Evolutionary conservation across 106 monocot genomes (phyloP), one percentile per base, ranked within the genome.

Genomic region (Iris macrosiphon): DNA sequence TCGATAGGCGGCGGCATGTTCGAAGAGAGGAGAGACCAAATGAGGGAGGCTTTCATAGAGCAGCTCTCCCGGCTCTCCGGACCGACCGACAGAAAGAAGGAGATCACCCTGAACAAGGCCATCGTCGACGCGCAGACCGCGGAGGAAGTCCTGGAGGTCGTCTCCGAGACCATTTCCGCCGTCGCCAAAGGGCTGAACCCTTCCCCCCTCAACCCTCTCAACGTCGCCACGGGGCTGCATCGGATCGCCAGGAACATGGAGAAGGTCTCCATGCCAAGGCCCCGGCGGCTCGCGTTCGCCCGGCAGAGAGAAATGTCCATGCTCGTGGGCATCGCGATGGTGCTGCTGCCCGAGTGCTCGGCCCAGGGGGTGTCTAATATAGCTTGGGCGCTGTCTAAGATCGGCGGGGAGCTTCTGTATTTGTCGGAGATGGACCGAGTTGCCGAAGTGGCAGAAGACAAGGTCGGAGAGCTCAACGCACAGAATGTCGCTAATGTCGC

Each of bases 231-330:
- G 7, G 83, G 83, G 8, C 78, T 98, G 18, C 98, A 98, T 39
- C 67, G 98, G 34, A 87, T 98, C 29, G 98, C 98, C 10, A 98
- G 76, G 75, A 98, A 91, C 68, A 98, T 98, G 98, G 98, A 98
- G 59, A 87, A 78, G 25, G 83, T 91, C 18, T 86, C 80, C 0
- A 87, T 98, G 98, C 33, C 63, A 38, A 75, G 54, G 61, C 67
- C 83, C 39, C 44, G 49, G 3, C 74, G 98, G 30, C 58, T 98
- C 30, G 74, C 80, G 15, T 87, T 91, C 73, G 87, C 87, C 10
- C 72, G 98, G 16, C 83, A 91, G 26, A 86, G 78, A 47, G 86
- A 90, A 45, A 91, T 87, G 98, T 90, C 75, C 23, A 83, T 98
- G 83, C 80, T 98, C 11, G 98, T 98, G 13, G 87, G 98, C 8